A percentile compares a stretch with the other conserved stretches of the same genome.
These are phyloP conservation scores for Lineolata rhizophorae DNA, from an alignment of 495 filamentous ascomycete genomes.

Conservation along the genomic window DNA sequence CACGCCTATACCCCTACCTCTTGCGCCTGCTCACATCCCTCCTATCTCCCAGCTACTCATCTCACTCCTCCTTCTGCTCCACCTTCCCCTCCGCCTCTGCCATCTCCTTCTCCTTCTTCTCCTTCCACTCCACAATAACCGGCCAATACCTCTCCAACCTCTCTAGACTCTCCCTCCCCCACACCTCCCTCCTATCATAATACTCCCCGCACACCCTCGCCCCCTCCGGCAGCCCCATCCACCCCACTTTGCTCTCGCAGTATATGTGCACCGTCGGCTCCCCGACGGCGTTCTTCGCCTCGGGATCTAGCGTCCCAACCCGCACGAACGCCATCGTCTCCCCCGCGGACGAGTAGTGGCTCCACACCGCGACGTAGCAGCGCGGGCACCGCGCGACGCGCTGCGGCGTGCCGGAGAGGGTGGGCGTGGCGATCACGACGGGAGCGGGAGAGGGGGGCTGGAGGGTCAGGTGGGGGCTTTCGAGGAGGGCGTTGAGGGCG, in stretches of 20 bases:
- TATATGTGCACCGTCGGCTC: conserved; percentile 11
- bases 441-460: not conserved
- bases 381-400: conserved; percentile 6
- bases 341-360: conserved; percentile 3
- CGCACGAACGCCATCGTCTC: conserved; percentile 3
- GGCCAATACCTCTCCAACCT: conserved; percentile 12
- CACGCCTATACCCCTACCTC: no score
- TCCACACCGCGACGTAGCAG: conserved; percentile 7
- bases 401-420: conserved; percentile 4
- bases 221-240: conserved; percentile 8
- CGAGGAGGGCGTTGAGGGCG: conserved; percentile 14
- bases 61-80: conserved; percentile 17
- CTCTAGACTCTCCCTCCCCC: conserved; percentile 3
- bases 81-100: conserved; percentile 16
- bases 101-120: conserved; percentile 5
- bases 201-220: conserved; percentile 3
- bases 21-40: no score
- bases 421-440: conserved; percentile 4
- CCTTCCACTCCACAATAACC: conserved; percentile 15
- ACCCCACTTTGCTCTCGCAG: conserved; percentile 6
- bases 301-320: conserved; percentile 8
- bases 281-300: conserved; percentile 1
- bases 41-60: conserved; percentile 18
- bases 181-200: conserved; percentile 6
- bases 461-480: conserved; percentile 4